Conservation (phyloP, 2,329 filamentous ascomycete genomes). For the Lachnellula arida region DNA sequence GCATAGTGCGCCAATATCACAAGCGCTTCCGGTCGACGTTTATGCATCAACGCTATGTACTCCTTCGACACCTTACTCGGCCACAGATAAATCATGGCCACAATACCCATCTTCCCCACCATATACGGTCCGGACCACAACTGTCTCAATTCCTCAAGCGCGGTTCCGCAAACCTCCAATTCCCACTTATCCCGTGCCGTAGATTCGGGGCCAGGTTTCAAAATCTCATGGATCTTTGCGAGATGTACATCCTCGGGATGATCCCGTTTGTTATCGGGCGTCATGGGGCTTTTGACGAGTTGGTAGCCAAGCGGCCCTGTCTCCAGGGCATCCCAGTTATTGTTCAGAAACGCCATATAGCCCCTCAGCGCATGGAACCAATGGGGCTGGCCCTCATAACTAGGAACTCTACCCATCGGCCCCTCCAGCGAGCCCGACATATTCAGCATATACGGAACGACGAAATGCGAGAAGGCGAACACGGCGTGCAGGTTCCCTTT, state of each 20-base stretch:
- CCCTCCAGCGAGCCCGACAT: background rate
- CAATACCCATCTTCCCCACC: constrained; percentile 2
- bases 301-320: constrained; percentile 10
- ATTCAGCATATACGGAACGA: constrained; percentile 17
- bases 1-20: constrained; percentile 17
- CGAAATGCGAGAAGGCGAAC: constrained; percentile 15
- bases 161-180: background rate
- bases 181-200: background rate
- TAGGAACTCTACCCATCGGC: constrained; percentile 6
- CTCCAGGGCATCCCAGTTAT: constrained; percentile 5
- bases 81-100: constrained; percentile 11
- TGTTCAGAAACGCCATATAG: background rate
- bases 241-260: constrained; percentile 16
- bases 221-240: constrained; percentile 5
- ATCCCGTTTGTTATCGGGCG: background rate
- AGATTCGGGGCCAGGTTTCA: background rate
- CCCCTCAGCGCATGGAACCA: constrained; percentile 16
- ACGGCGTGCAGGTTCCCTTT: constrained; percentile 7
- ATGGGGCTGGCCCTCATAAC: constrained; percentile 9
- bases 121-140: constrained; percentile 7
- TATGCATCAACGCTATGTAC: constrained; percentile 12
- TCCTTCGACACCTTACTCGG: constrained; percentile 9
- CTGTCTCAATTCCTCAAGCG: constrained; percentile 10
- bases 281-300: background rate
- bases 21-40: constrained; percentile 22